Conservation (phyloP, 257 asterid genomes). For the Apocynum venetum region DNA sequence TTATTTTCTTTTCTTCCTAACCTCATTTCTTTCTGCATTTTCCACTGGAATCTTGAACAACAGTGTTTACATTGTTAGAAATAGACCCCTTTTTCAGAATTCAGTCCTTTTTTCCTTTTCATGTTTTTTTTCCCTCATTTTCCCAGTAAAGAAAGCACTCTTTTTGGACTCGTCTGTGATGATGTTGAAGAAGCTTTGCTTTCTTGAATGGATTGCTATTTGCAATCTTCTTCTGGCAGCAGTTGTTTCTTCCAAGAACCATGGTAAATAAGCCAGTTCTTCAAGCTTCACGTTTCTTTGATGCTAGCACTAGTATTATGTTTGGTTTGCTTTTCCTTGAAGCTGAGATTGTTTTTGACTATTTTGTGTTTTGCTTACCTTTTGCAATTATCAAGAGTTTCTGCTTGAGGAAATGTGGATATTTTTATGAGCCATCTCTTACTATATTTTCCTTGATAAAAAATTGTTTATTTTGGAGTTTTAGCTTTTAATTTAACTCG, state of each 20-base stretch:
- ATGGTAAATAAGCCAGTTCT: conserved; percentile 33
- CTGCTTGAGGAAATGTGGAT: background rate
- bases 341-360: background rate
- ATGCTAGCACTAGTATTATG: background rate
- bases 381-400: background rate
- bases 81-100: conserved; percentile 21
- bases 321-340: background rate
- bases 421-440: background rate
- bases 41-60: conserved; percentile 7
- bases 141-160: conserved; percentile 17
- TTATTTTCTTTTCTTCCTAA: conserved; percentile 9
- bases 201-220: conserved; percentile 26
- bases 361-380: background rate
- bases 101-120: conserved; percentile 9
- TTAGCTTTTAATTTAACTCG: background rate
- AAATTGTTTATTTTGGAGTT: background rate
- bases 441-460: background rate
- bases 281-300: background rate
- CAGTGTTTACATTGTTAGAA: conserved; percentile 22
- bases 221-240: conserved; percentile 36
- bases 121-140: background rate
- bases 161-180: conserved; percentile 24
- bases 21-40: background rate
- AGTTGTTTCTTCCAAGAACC: conserved; percentile 43
- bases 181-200: conserved; percentile 27